phyloP scores from a whole-genome alignment of 257 asterid genomes.

The Nicotiana benthamiana region DNA sequence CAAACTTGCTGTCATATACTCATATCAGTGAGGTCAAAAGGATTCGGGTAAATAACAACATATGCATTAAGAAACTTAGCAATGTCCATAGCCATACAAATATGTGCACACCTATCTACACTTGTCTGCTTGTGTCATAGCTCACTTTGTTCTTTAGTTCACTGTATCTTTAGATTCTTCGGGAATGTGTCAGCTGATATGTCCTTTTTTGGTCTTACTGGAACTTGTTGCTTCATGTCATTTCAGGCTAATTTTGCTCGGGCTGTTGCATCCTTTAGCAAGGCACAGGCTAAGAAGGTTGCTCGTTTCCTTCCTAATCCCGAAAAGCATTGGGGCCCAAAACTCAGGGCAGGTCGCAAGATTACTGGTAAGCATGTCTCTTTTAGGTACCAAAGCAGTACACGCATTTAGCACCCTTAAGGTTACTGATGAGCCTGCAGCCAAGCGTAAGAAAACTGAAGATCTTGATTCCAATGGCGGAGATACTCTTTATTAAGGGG shows the following conservation, averaged over 20 bases:
- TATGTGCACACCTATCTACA: not conserved
- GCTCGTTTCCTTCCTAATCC: conserved; percentile 92
- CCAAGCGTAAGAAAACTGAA: conserved; percentile 77
- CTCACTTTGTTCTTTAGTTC: not conserved
- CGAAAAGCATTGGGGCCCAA: conserved; percentile 94
- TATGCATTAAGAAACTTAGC: not conserved
- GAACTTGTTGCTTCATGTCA: not conserved
- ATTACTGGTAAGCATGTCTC: conserved; percentile 75
- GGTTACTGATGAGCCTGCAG: conserved; percentile 41
- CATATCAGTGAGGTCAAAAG: not conserved
- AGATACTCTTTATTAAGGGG: no score
- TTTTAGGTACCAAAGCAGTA: conserved; percentile 63
- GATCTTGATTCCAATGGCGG: no score
- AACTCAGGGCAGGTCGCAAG: conserved; percentile 89
- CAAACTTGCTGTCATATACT: not conserved
- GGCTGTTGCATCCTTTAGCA: conserved; percentile 87
- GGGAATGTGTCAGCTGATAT: not conserved
- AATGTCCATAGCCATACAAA: not conserved
- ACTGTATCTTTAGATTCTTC: not conserved
- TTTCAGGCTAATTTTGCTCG: conserved; percentile 80
- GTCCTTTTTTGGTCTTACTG: not conserved
- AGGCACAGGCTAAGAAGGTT: conserved; percentile 84
- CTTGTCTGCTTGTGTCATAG: not conserved
- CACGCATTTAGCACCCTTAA: conserved; percentile 27
- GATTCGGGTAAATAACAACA: not conserved